Conservation (phyloP, 2,329 filamentous ascomycete species). For the Fusarium abutilonis region DNA sequence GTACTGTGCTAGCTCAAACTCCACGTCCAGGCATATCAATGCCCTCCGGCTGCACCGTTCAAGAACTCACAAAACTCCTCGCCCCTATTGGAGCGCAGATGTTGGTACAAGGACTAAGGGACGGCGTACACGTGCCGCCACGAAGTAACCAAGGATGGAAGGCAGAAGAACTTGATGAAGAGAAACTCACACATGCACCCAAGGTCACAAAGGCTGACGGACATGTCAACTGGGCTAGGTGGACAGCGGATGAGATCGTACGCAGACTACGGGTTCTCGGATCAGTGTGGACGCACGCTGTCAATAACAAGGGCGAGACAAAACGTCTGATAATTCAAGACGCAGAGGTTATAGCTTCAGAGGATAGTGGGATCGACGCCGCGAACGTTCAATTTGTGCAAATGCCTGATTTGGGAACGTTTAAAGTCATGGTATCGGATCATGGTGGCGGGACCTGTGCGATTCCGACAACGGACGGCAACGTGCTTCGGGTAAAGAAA, state of each 20-base stretch:
- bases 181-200: conserved; percentile 64
- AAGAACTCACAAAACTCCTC: conserved; percentile 58
- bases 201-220: conserved; percentile 76
- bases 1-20: conserved; percentile 77
- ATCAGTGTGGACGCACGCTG: conserved; percentile 68
- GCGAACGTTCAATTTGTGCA: conserved; percentile 34
- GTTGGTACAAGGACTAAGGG: conserved; percentile 72
- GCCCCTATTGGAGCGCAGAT: conserved; percentile 74
- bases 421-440: conserved; percentile 10
- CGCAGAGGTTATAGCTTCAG: conserved; percentile 36
- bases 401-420: conserved; percentile 5
- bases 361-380: conserved; percentile 1
- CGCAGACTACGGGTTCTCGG: conserved; percentile 69
- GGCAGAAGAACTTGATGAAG: conserved; percentile 30
- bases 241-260: conserved; percentile 64
- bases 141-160: conserved; percentile 52
- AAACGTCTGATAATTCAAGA: conserved; percentile 56
- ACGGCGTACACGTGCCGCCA: conserved; percentile 72
- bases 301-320: conserved; percentile 37
- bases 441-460: conserved; percentile 37
- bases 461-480: conserved; percentile 35
- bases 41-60: conserved; percentile 55
- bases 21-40: conserved; percentile 65
- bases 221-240: conserved; percentile 67
- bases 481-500: conserved; percentile 44